Evolutionary conservation across 2,329 filamentous ascomycete genomes (phyloP).

Genomic region (Penicillium sp.): DNA sequence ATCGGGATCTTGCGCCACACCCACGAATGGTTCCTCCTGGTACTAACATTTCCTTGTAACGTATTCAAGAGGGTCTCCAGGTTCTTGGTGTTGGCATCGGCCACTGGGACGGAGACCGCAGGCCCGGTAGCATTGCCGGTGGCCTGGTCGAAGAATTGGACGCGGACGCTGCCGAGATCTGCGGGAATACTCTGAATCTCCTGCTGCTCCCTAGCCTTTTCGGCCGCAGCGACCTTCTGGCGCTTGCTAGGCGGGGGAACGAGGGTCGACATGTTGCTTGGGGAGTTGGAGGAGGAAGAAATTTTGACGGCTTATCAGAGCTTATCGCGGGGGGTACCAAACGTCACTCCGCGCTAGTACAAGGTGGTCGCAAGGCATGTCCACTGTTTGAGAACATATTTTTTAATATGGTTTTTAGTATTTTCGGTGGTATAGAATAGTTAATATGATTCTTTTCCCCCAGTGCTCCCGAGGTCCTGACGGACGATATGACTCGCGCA

Average conservation of each 20-base stretch:
- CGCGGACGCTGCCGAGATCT: constrained; percentile 72
- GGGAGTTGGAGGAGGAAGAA: constrained; percentile 9
- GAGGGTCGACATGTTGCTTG: constrained; percentile 68
- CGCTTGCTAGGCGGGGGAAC: constrained; percentile 84
- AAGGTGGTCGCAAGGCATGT: no score
- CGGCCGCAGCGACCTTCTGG: constrained; percentile 72
- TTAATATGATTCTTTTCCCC: no score
- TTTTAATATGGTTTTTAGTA: no score
- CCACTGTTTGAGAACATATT: no score
- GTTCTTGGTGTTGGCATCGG: constrained; percentile 84
- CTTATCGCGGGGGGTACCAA: not conserved
- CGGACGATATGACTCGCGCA: no score
- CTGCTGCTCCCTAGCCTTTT: constrained; percentile 71
- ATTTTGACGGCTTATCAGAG: constrained; percentile 23
- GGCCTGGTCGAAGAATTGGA: constrained; percentile 84
- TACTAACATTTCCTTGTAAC: constrained; percentile 68
- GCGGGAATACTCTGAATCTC: constrained; percentile 66
- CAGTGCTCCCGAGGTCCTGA: no score
- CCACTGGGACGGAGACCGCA: constrained; percentile 73
- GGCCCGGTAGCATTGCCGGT: constrained; percentile 66
- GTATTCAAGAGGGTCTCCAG: constrained; percentile 84
- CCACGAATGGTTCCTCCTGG: not conserved
- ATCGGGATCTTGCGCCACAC: not conserved
- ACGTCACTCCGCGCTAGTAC: not conserved
- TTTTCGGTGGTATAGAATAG: no score